phyloP scores from a whole-genome alignment of 345 rosid genomes.

The Microcos paniculata region DNA sequence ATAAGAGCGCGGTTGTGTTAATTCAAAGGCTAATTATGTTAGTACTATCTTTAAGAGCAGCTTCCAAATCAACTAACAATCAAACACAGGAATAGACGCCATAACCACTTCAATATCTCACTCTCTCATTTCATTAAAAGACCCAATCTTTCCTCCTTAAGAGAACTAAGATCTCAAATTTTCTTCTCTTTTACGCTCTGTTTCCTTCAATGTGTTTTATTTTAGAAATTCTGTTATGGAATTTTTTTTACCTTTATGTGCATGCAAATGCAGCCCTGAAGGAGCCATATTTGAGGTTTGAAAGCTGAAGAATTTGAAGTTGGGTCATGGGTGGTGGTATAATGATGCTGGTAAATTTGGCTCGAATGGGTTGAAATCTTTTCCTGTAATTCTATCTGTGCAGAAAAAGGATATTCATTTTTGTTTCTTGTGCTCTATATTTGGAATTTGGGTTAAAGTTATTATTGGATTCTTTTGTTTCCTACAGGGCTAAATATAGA shows the following conservation, averaged over 20 bases:
- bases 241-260: background rate
- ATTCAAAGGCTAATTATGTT: slow-evolving; percentile 31
- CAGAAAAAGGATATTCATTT: background rate
- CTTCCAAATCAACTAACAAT: slow-evolving; percentile 12
- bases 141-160: background rate
- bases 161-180: background rate
- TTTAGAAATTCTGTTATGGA: background rate
- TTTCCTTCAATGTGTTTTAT: background rate
- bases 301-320: slow-evolving; percentile 2
- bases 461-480: slow-evolving; percentile 14
- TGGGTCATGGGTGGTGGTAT: background rate
- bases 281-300: background rate
- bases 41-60: background rate
- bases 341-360: background rate
- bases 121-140: background rate
- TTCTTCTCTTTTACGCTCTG: slow-evolving; percentile 17
- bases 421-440: slow-evolving; percentile 9
- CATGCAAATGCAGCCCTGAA: slow-evolving; percentile 6
- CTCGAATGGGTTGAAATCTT: background rate
- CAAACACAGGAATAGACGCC: slow-evolving; percentile 27
- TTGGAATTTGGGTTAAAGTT: background rate
- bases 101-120: slow-evolving; percentile 25
- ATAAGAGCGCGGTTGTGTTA: slow-evolving; percentile 50
- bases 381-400: background rate
- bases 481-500: slow-evolving; percentile 21